phyloP scores from a whole-genome alignment of 2,329 filamentous ascomycete species.

The Aureobasidium sp. region DNA sequence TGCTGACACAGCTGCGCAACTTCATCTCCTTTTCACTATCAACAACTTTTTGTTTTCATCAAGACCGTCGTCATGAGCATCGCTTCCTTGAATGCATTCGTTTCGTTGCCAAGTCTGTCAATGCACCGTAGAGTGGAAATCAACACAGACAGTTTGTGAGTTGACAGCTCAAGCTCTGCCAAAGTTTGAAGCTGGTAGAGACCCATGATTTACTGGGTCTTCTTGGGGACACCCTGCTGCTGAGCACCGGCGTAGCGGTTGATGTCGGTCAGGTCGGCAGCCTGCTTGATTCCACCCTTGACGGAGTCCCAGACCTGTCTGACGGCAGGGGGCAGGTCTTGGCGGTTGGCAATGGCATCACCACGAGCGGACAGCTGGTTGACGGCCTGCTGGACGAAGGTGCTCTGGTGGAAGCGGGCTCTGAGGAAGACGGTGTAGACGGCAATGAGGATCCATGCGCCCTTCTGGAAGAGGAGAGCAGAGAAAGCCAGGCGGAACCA shows the following conservation, averaged over 20 bases:
- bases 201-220: conserved; percentile 46
- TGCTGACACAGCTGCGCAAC: conserved; percentile 7
- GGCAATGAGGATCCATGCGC: conserved; percentile 79
- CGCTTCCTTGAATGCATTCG: background rate
- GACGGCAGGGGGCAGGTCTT: conserved; percentile 74
- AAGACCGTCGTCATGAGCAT: conserved; percentile 4
- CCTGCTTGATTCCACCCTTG: conserved; percentile 67
- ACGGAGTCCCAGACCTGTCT: conserved; percentile 72
- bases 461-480: conserved; percentile 79
- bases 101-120: background rate
- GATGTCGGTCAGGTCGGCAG: conserved; percentile 71
- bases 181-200: background rate
- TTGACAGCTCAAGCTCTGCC: background rate
- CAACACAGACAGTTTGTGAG: background rate
- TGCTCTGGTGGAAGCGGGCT: conserved; percentile 81
- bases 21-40: background rate
- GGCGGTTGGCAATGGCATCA: conserved; percentile 75
- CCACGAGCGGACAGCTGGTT: conserved; percentile 64
- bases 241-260: conserved; percentile 57
- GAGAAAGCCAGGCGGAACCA: conserved; percentile 77
- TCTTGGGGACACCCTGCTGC: conserved; percentile 51
- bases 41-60: conserved; percentile 13
- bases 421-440: conserved; percentile 91
- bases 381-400: conserved; percentile 82
- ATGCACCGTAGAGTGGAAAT: too few relatives aligned